These are phyloP conservation scores for Elsinoe necatrix DNA, from an alignment of 2,329 filamentous ascomycete genomes.

Conservation along the genomic window DNA sequence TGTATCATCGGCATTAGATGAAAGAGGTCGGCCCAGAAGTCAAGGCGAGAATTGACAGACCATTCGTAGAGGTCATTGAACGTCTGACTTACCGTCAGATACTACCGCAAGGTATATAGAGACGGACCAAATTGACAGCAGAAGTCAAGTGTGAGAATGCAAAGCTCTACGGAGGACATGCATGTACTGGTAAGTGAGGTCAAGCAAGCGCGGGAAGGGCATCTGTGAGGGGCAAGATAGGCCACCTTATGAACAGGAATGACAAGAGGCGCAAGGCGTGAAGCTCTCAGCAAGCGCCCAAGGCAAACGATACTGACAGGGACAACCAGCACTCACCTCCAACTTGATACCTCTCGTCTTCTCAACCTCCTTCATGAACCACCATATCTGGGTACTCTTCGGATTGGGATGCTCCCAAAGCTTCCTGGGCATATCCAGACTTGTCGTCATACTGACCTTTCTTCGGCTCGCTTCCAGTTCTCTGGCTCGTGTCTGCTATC, in stretches of 20 bases:
- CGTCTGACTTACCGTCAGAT: constrained; percentile 36
- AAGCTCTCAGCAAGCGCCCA: too few species aligned
- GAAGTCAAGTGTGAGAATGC: background rate
- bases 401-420: constrained; percentile 38
- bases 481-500: background rate
- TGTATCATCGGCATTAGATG: constrained; percentile 53
- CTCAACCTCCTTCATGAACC: constrained; percentile 60
- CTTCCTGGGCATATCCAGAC: constrained; percentile 32
- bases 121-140: background rate
- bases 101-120: constrained; percentile 7
- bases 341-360: constrained; percentile 48
- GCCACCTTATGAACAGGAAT: background rate
- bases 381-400: constrained; percentile 51
- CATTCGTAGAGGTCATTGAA: constrained; percentile 64
- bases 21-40: constrained; percentile 61
- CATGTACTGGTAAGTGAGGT: background rate
- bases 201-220: background rate
- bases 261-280: background rate
- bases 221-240: background rate
- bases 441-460: constrained; percentile 2
- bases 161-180: background rate
- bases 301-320: too few species aligned
- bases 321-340: constrained; percentile 37
- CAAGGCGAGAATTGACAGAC: constrained; percentile 52
- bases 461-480: background rate